These are phyloP conservation scores for Leucocoprinus sp. DNA, from an alignment of 768 basidiomycete species.

Conservation along the genomic window DNA sequence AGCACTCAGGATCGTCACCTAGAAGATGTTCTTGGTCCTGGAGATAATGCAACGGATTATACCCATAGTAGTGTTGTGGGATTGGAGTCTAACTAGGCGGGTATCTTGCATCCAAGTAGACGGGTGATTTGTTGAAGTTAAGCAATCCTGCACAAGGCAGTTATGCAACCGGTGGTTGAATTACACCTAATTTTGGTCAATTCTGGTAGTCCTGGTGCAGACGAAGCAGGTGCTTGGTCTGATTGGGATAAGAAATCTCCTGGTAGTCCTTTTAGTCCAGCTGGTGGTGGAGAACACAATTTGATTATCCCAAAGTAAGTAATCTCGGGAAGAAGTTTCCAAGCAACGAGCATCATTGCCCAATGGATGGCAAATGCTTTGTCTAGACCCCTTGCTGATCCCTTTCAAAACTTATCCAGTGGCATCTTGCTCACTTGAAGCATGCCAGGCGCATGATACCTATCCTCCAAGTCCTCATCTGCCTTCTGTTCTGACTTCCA, in stretches of 20 bases:
- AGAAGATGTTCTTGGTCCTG: slow-evolving; percentile 44
- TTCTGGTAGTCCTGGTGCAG: slow-evolving; percentile 27
- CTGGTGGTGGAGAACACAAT: slow-evolving; percentile 8
- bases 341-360: too few relatives aligned
- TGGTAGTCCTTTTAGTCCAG: slow-evolving; percentile 14
- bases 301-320: slow-evolving; percentile 35
- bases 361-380: too few relatives aligned
- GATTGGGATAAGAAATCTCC: slow-evolving; percentile 55
- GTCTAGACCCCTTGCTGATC: too few relatives aligned
- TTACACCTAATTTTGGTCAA: slow-evolving; percentile 33
- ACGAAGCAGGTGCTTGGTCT: slow-evolving; percentile 48
- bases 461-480: too few relatives aligned
- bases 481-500: slow-evolving; percentile 85
- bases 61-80: slow-evolving; percentile 38
- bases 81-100: slow-evolving; percentile 21
- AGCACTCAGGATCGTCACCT: slow-evolving; percentile 40
- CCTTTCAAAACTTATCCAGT: too few relatives aligned
- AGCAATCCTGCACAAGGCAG: slow-evolving; percentile 39
- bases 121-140: slow-evolving; percentile 55
- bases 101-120: slow-evolving; percentile 41
- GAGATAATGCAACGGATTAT: slow-evolving; percentile 60
- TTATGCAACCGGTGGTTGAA: slow-evolving; percentile 47
- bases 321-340: slow-evolving; percentile 66
- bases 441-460: too few relatives aligned
- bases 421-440: too few relatives aligned